phyloP scores from a whole-genome alignment of 805 yeast species.

The Candida loeiensis region DNA sequence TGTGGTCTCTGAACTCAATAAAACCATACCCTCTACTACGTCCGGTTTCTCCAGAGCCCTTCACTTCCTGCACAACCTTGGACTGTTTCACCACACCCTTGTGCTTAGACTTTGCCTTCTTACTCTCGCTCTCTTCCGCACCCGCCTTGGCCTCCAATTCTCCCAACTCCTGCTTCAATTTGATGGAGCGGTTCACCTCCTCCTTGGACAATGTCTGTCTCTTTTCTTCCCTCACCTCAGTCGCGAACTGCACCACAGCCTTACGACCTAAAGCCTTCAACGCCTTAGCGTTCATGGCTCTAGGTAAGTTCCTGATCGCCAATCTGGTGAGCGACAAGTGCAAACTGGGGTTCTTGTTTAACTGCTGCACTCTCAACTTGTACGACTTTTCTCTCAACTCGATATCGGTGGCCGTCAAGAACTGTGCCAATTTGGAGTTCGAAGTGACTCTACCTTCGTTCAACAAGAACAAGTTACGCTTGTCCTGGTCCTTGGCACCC shows the following conservation, averaged over 20 bases:
- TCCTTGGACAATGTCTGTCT: slow-evolving; percentile 89
- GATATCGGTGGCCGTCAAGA: slow-evolving; percentile 67
- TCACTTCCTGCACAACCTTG: slow-evolving; percentile 87
- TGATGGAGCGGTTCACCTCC: slow-evolving; percentile 76
- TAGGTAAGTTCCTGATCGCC: slow-evolving; percentile 90
- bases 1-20: slow-evolving; percentile 88
- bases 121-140: slow-evolving; percentile 35
- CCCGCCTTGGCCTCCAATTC: slow-evolving; percentile 20
- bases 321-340: slow-evolving; percentile 93
- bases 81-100: slow-evolving; percentile 92
- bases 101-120: slow-evolving; percentile 60
- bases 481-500: slow-evolving; percentile 75
- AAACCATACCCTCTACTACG: slow-evolving; percentile 97
- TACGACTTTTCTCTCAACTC: slow-evolving; percentile 87
- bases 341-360: slow-evolving; percentile 83
- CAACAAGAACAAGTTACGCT: slow-evolving; percentile 76
- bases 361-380: slow-evolving; percentile 80
- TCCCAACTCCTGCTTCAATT: slow-evolving; percentile 49
- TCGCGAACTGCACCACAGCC: slow-evolving; percentile 92
- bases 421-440: slow-evolving; percentile 71
- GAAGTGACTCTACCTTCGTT: slow-evolving; percentile 92
- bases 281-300: slow-evolving; percentile 85
- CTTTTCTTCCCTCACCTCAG: slow-evolving; percentile 67
- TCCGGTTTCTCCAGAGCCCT: slow-evolving; percentile 82
- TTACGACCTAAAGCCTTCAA: slow-evolving; percentile 90